A percentile compares a stretch with the other conserved stretches of the same genome.
Conservation (phyloP, 345 rosid genomes). For the Lenwebbia sp. region DNA sequence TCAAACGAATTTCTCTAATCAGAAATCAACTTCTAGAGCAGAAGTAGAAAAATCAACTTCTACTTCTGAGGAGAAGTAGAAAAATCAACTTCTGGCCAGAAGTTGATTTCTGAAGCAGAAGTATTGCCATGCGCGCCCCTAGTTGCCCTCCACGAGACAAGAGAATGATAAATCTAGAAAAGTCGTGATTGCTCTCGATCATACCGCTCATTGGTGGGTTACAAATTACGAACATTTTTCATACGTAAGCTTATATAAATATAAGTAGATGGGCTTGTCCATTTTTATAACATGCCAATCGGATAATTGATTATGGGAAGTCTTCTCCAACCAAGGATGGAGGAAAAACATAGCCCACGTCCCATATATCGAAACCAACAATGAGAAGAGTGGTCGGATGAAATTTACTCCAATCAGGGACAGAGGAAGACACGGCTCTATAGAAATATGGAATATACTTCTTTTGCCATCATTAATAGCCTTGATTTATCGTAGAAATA, state of each 20-base stretch:
- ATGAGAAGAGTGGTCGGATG: not conserved
- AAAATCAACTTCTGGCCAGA: too few species aligned
- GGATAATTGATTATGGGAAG: not conserved
- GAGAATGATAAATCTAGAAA: not conserved
- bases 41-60: too few species aligned
- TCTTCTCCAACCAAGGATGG: not conserved
- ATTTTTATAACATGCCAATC: not conserved
- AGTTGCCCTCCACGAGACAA: not conserved
- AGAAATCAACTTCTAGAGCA: too few species aligned
- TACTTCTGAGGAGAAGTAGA: too few species aligned
- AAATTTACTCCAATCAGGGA: not conserved
- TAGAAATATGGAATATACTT: not conserved
- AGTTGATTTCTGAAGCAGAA: too few species aligned
- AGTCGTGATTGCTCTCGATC: not conserved
- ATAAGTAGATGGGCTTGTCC: not conserved
- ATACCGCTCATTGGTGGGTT: not conserved
- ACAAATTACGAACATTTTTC: not conserved
- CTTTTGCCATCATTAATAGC: not conserved
- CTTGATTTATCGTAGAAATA: not conserved
- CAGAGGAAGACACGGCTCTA: not conserved
- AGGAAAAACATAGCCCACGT: not conserved
- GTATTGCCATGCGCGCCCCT: too few species aligned
- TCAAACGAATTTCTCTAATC: too few species aligned
- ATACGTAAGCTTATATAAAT: not conserved
- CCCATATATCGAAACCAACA: not conserved